Base-by-base conservation (phyloP, 129 eudicot species). In the Pseudognaphalium luteoalbum region DNA sequence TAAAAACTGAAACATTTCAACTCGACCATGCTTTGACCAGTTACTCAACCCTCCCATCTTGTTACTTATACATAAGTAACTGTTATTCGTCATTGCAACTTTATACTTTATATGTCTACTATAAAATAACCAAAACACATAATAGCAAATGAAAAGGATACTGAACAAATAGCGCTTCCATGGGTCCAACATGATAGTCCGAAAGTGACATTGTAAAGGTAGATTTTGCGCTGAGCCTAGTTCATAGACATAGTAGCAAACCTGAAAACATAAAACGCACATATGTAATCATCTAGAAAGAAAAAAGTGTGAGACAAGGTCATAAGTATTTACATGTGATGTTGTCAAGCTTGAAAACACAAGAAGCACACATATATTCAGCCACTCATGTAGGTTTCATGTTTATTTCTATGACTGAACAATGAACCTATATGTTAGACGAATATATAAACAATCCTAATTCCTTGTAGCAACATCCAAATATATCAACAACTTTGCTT, bases 91-190 rank as follows among this genome's bases (percentile, higher is more conserved):
- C 4, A 10, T 44, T 44, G 4, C 16, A 2, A 7, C 1, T 44
- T 42, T 9, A 7, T 10, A 42, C 15, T 10, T 44, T 11, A 16
- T 44, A 44, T 2, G 25, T 69, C 3, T 21, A 22, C 44, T 14
- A 30, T 0, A 14, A 0, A 15, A 72, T 33, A 0, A 32, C 9
- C 39, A 21, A 20, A 73, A 73, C 4, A 34, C 14, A 35, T 58
- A 19, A 35, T 22, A 74, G 60, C 29, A 22, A 63, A 21, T 21
- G 67, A 52, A 66, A 76, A 88, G 94, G 96, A 92, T 90, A 92
- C 98, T 92, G 87, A 92, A 90, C 54, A 93, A 85, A 66, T 75
- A 90, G 35, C 98, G 95, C 87, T 93, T 96, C 98, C 98, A 93
- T 83, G 87, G 84, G 70, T 93, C 98, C 37, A 93, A 58, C 98